Percentiles rank a stretch among this genome's conserved stretches.
Evolutionary conservation across 2,329 filamentous ascomycete species (phyloP).

Genomic region (Sclerotinia glacialis): DNA sequence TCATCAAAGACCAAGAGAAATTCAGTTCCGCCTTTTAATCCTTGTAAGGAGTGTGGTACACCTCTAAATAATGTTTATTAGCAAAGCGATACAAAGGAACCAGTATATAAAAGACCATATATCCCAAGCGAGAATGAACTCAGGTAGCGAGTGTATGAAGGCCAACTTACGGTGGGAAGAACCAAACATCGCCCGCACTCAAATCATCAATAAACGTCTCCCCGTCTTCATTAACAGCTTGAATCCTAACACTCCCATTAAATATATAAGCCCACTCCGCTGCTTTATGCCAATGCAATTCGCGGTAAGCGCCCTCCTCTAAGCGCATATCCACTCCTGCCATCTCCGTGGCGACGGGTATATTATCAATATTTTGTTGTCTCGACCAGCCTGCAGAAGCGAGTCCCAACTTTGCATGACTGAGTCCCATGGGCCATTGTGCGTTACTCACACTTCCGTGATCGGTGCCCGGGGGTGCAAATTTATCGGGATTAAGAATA

Average conservation of each 20-base stretch:
- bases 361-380: conserved; percentile 66
- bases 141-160: background rate
- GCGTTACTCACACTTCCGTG: conserved; percentile 68
- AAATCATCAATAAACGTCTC: conserved; percentile 76
- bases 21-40: conserved; percentile 63
- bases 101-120: background rate
- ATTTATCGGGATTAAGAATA: conserved; percentile 66
- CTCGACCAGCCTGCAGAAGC: conserved; percentile 72
- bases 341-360: conserved; percentile 65
- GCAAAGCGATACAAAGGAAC: background rate
- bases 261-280: conserved; percentile 77
- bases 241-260: conserved; percentile 67
- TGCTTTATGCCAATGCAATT: conserved; percentile 79
- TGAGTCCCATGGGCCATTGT: conserved; percentile 57
- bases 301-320: conserved; percentile 68
- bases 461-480: conserved; percentile 71
- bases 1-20: conserved; percentile 63
- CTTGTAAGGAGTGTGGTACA: conserved; percentile 74
- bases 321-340: conserved; percentile 78
- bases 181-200: conserved; percentile 75
- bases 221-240: conserved; percentile 71
- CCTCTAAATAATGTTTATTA: conserved; percentile 47
- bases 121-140: background rate
- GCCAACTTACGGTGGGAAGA: conserved; percentile 62
- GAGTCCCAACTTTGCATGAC: conserved; percentile 49